phyloP scores from a whole-genome alignment of 306 rosid species.

The Cucurbita ficifolia region DNA sequence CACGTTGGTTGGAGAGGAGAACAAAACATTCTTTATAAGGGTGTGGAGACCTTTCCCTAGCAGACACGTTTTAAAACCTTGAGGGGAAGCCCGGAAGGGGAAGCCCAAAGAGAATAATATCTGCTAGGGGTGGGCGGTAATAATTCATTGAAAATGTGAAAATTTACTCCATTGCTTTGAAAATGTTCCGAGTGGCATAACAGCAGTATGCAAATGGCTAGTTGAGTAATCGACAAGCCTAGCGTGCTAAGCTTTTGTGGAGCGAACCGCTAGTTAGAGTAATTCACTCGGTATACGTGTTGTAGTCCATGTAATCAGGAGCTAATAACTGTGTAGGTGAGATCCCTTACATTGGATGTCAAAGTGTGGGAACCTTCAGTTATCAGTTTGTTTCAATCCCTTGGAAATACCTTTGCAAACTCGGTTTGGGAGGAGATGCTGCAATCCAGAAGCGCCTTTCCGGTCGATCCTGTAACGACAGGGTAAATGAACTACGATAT shows the following conservation, averaged over 20 bases:
- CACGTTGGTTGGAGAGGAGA: too few relatives aligned
- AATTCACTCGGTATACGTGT: not conserved
- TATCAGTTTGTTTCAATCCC: slow-evolving; percentile 87
- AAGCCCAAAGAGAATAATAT: too few relatives aligned
- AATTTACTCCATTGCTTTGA: not conserved
- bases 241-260: too few relatives aligned
- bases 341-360: slow-evolving; percentile 94
- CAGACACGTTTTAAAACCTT: too few relatives aligned
- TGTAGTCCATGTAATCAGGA: not conserved
- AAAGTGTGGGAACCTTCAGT: slow-evolving; percentile 99
- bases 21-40: too few relatives aligned
- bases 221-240: not conserved
- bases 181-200: not conserved
- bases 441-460: slow-evolving; percentile 86
- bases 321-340: slow-evolving; percentile 36
- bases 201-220: not conserved
- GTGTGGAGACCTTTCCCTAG: too few relatives aligned
- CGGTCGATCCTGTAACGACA: slow-evolving; percentile 70
- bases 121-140: not conserved
- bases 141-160: not conserved
- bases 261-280: too few relatives aligned
- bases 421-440: slow-evolving; percentile 93
- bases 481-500: slow-evolving; percentile 52
- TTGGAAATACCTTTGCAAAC: slow-evolving; percentile 94
- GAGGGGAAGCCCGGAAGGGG: too few relatives aligned